These are phyloP conservation scores for Xanthoconium purpureum DNA, from an alignment of 768 basidiomycete species.

Conservation along the genomic window DNA sequence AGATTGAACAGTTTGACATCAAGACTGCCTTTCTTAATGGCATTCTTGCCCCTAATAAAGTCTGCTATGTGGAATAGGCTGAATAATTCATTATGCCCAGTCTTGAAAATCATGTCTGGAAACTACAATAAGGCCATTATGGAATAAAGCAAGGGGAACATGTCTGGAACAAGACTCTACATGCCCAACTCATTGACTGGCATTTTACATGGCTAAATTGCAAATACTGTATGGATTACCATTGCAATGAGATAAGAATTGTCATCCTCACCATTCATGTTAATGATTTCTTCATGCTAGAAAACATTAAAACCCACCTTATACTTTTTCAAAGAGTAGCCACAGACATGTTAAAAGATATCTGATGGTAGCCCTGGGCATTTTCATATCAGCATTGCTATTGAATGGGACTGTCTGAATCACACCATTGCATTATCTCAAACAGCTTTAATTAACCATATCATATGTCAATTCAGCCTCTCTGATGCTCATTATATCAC, in stretches of 20 bases:
- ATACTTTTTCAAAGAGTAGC: too few relatives aligned
- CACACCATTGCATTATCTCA: too few relatives aligned
- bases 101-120: neutral
- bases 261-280: slow-evolving; percentile 33
- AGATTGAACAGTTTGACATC: neutral
- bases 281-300: too few relatives aligned
- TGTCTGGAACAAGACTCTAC: slow-evolving; percentile 35
- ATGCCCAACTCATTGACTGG: slow-evolving; percentile 26
- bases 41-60: neutral
- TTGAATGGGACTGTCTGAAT: too few relatives aligned
- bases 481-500: too few relatives aligned
- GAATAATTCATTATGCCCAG: neutral
- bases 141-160: slow-evolving; percentile 32
- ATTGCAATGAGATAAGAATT: too few relatives aligned
- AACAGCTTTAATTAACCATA: too few relatives aligned
- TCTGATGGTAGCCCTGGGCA: too few relatives aligned
- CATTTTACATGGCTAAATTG: slow-evolving; percentile 30
- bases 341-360: too few relatives aligned
- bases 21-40: neutral
- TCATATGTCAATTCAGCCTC: too few relatives aligned
- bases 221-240: slow-evolving; percentile 35
- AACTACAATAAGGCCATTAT: slow-evolving; percentile 1
- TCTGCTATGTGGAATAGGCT: neutral
- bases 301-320: too few relatives aligned
- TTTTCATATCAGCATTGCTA: too few relatives aligned